Percentiles rank a stretch among this genome's conserved stretches.
phyloP scores from a whole-genome alignment of 306 rosid species.

The Lathyrus sativus region DNA sequence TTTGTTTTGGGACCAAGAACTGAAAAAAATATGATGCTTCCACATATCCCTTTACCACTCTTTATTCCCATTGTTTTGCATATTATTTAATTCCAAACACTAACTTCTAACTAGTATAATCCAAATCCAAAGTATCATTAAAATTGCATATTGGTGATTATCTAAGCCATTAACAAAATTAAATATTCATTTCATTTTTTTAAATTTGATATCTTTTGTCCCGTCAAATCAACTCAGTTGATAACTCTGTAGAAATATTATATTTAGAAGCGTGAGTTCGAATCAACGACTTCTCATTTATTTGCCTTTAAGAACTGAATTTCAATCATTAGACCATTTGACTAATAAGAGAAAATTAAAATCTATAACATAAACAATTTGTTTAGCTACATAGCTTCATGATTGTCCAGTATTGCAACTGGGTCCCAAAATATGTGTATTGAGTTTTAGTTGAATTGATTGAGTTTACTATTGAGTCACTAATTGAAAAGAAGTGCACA shows the following conservation, averaged over 20 bases:
- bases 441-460: constrained; percentile 50
- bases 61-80: constrained; percentile 30
- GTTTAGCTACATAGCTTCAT: constrained; percentile 39
- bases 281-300: too few species aligned
- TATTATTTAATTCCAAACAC: constrained; percentile 32
- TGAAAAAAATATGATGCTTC: constrained; percentile 48
- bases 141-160: constrained; percentile 31
- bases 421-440: constrained; percentile 65
- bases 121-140: constrained; percentile 31
- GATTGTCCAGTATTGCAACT: constrained; percentile 48
- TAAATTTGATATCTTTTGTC: too few species aligned
- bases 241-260: too few species aligned
- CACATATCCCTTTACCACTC: constrained; percentile 36
- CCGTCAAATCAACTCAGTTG: too few species aligned
- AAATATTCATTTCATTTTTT: too few species aligned
- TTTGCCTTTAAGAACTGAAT: too few species aligned
- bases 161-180: neutral
- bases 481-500: constrained; percentile 45
- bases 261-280: too few species aligned
- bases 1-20: constrained; percentile 42
- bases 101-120: constrained; percentile 34
- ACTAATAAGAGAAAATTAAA: neutral
- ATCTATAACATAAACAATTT: neutral
- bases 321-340: too few species aligned
- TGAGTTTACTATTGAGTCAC: constrained; percentile 38